These are phyloP conservation scores for Lumnitzera racemosa DNA, from an alignment of 345 rosid species.

Conservation along the genomic window DNA sequence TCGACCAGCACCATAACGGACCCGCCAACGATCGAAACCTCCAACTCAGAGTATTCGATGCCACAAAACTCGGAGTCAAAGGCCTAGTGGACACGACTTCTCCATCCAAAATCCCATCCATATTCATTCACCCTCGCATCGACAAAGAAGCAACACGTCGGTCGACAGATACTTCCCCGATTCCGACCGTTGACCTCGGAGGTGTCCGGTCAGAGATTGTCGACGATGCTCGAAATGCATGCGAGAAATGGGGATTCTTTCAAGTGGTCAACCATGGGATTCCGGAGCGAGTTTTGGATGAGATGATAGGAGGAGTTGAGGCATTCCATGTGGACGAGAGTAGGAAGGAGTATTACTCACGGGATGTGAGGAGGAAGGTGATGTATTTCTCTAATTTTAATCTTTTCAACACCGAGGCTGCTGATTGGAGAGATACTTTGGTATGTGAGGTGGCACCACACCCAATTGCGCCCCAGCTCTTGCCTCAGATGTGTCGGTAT, in stretches of 20 bases:
- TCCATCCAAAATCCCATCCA: too few relatives aligned
- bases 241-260: slow-evolving; percentile 14
- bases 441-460: slow-evolving; percentile 10
- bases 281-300: background rate
- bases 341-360: slow-evolving; percentile 14
- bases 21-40: too few relatives aligned
- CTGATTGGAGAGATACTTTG: slow-evolving; percentile 20
- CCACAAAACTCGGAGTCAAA: too few relatives aligned
- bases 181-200: too few relatives aligned
- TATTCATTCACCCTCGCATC: too few relatives aligned
- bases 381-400: slow-evolving; percentile 12
- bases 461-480: background rate
- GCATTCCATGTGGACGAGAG: slow-evolving; percentile 7
- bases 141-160: too few relatives aligned
- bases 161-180: too few relatives aligned
- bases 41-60: too few relatives aligned
- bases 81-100: too few relatives aligned
- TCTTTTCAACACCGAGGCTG: slow-evolving; percentile 11
- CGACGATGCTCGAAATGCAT: background rate
- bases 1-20: too few relatives aligned
- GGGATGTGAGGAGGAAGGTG: slow-evolving; percentile 13
- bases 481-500: slow-evolving; percentile 17
- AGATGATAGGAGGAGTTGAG: slow-evolving; percentile 5
- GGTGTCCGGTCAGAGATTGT: too few relatives aligned
- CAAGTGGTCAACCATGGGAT: slow-evolving; percentile 4